phyloP scores from a whole-genome alignment of 495 filamentous ascomycete genomes.

The Usnea hakonensis region DNA sequence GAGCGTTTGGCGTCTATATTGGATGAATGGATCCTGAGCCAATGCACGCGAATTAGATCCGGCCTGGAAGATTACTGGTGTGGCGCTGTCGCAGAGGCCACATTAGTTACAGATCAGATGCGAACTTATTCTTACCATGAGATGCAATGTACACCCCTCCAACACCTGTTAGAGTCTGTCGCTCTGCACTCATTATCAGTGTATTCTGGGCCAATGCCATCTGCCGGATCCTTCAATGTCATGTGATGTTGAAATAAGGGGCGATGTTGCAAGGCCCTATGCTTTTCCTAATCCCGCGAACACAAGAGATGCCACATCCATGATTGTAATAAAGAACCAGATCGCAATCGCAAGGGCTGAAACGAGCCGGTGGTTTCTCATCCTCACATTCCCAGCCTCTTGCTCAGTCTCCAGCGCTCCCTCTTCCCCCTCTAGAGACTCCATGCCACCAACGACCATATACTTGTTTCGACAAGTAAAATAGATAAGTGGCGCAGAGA shows the following conservation, averaged over 20 bases:
- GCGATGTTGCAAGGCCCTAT: conserved; percentile 21
- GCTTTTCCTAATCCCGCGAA: conserved; percentile 54
- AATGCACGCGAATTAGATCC: not conserved
- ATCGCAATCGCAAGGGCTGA: conserved; percentile 48
- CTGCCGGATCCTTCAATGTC: not conserved
- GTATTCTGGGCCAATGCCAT: not conserved
- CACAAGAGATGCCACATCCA: conserved; percentile 68
- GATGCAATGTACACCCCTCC: not conserved
- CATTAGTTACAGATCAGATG: not conserved
- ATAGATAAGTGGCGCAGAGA: conserved; percentile 75
- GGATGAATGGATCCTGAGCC: not conserved
- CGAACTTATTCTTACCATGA: not conserved
- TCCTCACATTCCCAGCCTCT: conserved; percentile 36
- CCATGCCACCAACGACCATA: conserved; percentile 57
- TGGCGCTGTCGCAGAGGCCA: not conserved
- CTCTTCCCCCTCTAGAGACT: conserved; percentile 19
- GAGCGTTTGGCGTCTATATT: not conserved
- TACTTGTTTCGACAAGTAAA: conserved; percentile 76
- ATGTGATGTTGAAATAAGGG: not conserved
- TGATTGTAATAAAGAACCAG: conserved; percentile 61
- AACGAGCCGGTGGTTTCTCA: conserved; percentile 56
- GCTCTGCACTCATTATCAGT: not conserved
- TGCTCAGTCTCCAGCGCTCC: conserved; percentile 24
- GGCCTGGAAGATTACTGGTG: not conserved
- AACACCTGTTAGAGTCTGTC: not conserved